Base-by-base conservation (phyloP, 2,329 filamentous ascomycete genomes). In the Neofusicoccum kwambonambiense region DNA sequence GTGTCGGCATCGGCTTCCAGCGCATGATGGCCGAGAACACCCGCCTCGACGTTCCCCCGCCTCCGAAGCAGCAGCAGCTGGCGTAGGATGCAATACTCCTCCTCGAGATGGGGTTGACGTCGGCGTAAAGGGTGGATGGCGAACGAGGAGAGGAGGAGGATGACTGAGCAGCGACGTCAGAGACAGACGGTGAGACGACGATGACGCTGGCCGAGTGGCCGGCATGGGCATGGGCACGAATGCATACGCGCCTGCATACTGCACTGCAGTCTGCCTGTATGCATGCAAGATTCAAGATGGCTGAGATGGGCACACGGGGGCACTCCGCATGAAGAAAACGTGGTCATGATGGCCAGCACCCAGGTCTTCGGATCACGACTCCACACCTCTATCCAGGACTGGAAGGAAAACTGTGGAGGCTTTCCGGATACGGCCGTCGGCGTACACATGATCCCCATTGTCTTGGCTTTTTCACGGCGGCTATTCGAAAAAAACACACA, bases 1-100 rank as follows among this genome's bases (percentile, higher is more conserved):
- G 95, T 73, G 95, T 98, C 64, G 94, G 94, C 72, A 98, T 99
- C 75, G 93, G 91, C 8, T 94, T 97, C 82, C 90, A 93, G 79
- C 89, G 93, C 78, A 93, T 97, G 90, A 91, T 97, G 86, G 91
- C 93, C 41, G 91, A 93, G 68, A 90, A 89, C 77, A 96, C 92
- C 69, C 90, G 90, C 81, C 82, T 96, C 71, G 92, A 97, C 68
- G 71, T 80, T 17, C 82, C 81, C 45, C 79, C 80, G 63, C 81
- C 80, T 35, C 78, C 79, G 22, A 15, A 41, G 52, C 67, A 72
- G 50, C 39, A 54, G 39, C 56, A 65, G 57, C 57, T 60, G 12
- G 64, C 64, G 22, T 57, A 58, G 62, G 62, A 57, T 57, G 42
- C 45, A 42, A 51, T 41, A 27, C 35, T 62, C 45, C 58, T 62